Evolutionary conservation across 164 flowering plant species (phyloP).

Genomic region (Hamamelis virginiana): DNA sequence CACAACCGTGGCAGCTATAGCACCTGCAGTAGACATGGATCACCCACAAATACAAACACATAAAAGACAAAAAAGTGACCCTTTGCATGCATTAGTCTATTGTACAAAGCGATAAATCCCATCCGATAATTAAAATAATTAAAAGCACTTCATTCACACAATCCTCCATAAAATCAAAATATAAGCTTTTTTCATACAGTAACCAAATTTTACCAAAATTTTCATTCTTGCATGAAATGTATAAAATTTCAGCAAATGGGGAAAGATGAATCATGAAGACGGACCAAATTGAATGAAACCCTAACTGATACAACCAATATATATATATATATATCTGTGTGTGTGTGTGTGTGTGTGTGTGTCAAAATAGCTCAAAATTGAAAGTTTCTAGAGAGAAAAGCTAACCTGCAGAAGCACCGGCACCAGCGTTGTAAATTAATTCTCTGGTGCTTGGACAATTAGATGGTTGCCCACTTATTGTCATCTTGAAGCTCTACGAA

Average conservation of each 20-base stretch:
- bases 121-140: too few relatives aligned
- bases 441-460: conserved; percentile 34
- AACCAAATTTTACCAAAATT: not conserved
- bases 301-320: not conserved
- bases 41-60: not conserved
- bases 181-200: too few relatives aligned
- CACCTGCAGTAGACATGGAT: conserved; percentile 49
- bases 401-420: conserved; percentile 82
- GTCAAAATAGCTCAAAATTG: not conserved
- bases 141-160: too few relatives aligned
- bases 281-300: not conserved
- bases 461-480: conserved; percentile 6
- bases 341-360: too few relatives aligned
- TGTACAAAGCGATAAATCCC: too few relatives aligned
- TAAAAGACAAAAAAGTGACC: not conserved
- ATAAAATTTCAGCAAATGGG: too few relatives aligned
- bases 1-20: conserved; percentile 86
- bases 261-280: not conserved
- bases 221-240: not conserved
- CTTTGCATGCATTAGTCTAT: not conserved
- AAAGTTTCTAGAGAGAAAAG: not conserved
- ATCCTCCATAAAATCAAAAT: too few relatives aligned
- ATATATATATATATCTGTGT: not conserved
- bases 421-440: conserved; percentile 48
- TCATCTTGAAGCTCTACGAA: conserved; percentile 20